Evolutionary conservation across 129 eudicot species (phyloP).

Genomic region (Scalesia atractyloides): DNA sequence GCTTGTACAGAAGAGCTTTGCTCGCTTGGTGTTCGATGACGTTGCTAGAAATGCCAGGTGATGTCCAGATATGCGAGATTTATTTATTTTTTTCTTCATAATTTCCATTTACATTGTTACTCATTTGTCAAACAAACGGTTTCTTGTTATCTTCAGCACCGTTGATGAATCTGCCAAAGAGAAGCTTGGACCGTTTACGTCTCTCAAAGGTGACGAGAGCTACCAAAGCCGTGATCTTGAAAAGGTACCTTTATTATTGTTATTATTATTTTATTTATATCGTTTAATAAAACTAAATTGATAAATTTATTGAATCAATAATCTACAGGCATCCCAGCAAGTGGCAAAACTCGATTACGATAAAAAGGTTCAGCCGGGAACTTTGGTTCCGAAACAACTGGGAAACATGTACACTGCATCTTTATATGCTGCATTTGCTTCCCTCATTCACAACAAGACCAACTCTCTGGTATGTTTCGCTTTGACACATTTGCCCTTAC

Average conservation of each 20-base stretch:
- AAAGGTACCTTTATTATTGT: slow-evolving; percentile 52
- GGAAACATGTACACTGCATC: slow-evolving; percentile 99
- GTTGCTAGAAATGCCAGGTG: slow-evolving; percentile 81
- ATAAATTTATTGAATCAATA: background rate
- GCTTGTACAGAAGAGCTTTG: slow-evolving; percentile 99
- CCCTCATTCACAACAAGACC: slow-evolving; percentile 81
- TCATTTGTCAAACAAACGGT: background rate
- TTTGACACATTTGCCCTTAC: background rate
- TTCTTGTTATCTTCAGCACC: slow-evolving; percentile 50
- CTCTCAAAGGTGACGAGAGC: slow-evolving; percentile 75
- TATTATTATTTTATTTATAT: background rate
- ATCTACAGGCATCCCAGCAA: slow-evolving; percentile 80
- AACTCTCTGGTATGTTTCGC: slow-evolving; percentile 59
- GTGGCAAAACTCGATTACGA: slow-evolving; percentile 84
- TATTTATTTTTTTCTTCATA: background rate
- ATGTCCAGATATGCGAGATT: slow-evolving; percentile 1
- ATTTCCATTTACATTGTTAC: background rate
- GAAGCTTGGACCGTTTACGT: slow-evolving; percentile 73
- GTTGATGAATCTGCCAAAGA: slow-evolving; percentile 83
- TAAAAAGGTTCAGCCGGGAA: slow-evolving; percentile 75
- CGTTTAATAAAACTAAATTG: background rate
- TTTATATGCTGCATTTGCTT: slow-evolving; percentile 87
- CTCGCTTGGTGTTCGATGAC: slow-evolving; percentile 77
- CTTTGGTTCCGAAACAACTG: slow-evolving; percentile 90
- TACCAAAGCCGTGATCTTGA: slow-evolving; percentile 96